Conservation (phyloP, 306 rosid species). For the Arachis stenosperma region DNA sequence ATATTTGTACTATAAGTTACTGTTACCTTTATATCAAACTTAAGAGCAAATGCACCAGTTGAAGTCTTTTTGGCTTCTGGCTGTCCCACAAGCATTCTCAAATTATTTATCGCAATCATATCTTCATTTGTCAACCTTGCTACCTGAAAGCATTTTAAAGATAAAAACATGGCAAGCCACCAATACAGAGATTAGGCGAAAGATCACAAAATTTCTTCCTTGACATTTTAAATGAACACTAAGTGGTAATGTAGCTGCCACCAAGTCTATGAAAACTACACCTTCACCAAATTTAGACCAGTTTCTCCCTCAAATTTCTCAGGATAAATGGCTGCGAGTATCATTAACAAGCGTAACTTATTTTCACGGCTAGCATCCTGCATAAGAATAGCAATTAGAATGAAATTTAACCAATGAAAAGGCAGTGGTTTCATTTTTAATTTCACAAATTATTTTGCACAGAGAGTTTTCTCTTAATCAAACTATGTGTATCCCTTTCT, state of each 20-base stretch:
- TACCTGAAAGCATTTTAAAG: conserved; percentile 56
- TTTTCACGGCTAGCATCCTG: conserved; percentile 85
- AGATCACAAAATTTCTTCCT: conserved; percentile 18
- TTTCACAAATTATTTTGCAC: conserved; percentile 26
- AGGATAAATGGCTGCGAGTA: conserved; percentile 89
- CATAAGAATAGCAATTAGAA: conserved; percentile 39
- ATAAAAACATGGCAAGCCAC: conserved; percentile 26
- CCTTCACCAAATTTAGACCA: conserved; percentile 86
- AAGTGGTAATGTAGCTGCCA: conserved; percentile 27
- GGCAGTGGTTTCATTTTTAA: conserved; percentile 4
- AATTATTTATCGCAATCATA: conserved; percentile 72
- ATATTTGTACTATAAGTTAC: conserved; percentile 25
- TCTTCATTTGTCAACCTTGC: conserved; percentile 82
- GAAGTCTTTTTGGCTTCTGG: conserved; percentile 65
- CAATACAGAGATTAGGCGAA: conserved; percentile 3
- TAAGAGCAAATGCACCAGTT: conserved; percentile 64
- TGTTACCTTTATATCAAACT: conserved; percentile 82
- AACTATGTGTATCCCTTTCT: conserved; percentile 18
- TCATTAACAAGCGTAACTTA: conserved; percentile 92
- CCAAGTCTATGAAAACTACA: conserved; percentile 43
- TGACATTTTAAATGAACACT: conserved; percentile 19
- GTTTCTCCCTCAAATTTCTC: conserved; percentile 93
- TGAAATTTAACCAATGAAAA: conserved; percentile 23
- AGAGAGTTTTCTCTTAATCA: not conserved
- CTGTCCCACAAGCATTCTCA: conserved; percentile 74